A percentile compares a stretch with the other conserved stretches of the same genome.
These are phyloP conservation scores for Cadophora sp. DNA, from an alignment of 2,329 filamentous ascomycete genomes.

Conservation along the genomic window DNA sequence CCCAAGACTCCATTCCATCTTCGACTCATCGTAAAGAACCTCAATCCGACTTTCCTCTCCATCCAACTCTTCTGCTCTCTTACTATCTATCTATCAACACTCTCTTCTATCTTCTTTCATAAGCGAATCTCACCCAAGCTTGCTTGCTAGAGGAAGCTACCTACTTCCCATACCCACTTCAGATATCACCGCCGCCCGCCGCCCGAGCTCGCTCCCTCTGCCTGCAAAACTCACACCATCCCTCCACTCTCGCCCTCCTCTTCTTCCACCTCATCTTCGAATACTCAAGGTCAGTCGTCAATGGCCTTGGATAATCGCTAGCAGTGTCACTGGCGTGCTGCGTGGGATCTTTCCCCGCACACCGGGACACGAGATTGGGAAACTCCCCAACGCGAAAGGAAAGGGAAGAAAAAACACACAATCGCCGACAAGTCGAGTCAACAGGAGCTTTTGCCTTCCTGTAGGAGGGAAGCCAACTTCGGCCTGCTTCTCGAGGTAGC, in stretches of 20 bases:
- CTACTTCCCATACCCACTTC: conserved; percentile 23
- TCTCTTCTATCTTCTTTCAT: not conserved
- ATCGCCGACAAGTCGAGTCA: conserved; percentile 5
- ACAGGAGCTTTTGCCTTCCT: not conserved
- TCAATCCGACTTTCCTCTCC: not conserved
- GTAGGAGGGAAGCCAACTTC: not conserved
- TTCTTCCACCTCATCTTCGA: conserved; percentile 15
- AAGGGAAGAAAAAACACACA: conserved; percentile 27
- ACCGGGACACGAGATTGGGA: conserved; percentile 53
- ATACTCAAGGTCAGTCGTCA: conserved; percentile 48
- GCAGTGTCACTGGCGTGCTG: conserved; percentile 61
- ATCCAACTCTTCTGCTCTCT: not conserved
- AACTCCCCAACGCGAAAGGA: conserved; percentile 59
- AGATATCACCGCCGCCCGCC: conserved; percentile 28
- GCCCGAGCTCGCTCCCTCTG: conserved; percentile 21
- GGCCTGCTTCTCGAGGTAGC: conserved; percentile 38
- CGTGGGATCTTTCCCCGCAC: conserved; percentile 65
- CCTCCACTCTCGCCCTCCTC: conserved; percentile 16
- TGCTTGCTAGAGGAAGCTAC: conserved; percentile 4
- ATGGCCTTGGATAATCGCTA: conserved; percentile 65
- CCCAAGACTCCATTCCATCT: not conserved
- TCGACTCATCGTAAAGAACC: not conserved
- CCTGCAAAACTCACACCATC: conserved; percentile 19
- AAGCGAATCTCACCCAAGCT: conserved; percentile 17
- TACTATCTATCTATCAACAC: not conserved